Evolutionary conservation across 805 yeast species (phyloP).

Genomic region (Cyberlindnera petersonii): DNA sequence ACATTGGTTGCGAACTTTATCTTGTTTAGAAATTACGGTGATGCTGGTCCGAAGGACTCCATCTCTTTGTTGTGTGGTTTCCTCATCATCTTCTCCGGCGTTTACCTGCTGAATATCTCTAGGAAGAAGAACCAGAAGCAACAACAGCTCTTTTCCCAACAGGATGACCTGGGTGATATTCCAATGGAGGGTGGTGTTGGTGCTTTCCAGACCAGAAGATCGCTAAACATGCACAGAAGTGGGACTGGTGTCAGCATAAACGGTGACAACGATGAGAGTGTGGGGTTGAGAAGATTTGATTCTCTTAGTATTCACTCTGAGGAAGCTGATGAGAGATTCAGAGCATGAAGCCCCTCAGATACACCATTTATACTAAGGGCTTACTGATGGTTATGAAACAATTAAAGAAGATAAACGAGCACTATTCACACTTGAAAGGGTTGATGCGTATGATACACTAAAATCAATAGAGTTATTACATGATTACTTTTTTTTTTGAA

Average conservation of each 20-base stretch:
- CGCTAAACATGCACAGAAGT: slow-evolving; percentile 59
- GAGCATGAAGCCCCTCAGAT: slow-evolving; percentile 21
- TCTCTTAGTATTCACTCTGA: slow-evolving; percentile 45
- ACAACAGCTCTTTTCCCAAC: slow-evolving; percentile 33
- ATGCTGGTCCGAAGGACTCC: slow-evolving; percentile 73
- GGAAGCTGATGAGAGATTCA: slow-evolving; percentile 31
- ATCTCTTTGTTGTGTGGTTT: slow-evolving; percentile 82
- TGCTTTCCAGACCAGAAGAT: slow-evolving; percentile 71
- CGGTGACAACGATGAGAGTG: slow-evolving; percentile 42
- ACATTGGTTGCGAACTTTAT: slow-evolving; percentile 84
- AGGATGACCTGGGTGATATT: slow-evolving; percentile 60
- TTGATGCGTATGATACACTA: too few species aligned
- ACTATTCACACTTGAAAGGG: too few species aligned
- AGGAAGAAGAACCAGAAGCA: slow-evolving; percentile 57
- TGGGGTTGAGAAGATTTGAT: slow-evolving; percentile 57
- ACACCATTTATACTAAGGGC: too few species aligned
- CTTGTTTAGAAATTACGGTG: slow-evolving; percentile 81
- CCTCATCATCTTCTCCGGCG: slow-evolving; percentile 83
- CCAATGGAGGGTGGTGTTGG: slow-evolving; percentile 85
- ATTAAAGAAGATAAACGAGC: too few species aligned
- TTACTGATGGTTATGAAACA: too few species aligned
- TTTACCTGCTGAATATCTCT: slow-evolving; percentile 73
- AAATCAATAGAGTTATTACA: too few species aligned
- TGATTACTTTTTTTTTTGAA: too few species aligned
- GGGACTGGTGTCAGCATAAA: slow-evolving; percentile 28